A percentile compares a stretch with the other conserved stretches of the same genome.
Evolutionary conservation across 441 rosid genomes (phyloP).

Genomic region (Viola pubescens): DNA sequence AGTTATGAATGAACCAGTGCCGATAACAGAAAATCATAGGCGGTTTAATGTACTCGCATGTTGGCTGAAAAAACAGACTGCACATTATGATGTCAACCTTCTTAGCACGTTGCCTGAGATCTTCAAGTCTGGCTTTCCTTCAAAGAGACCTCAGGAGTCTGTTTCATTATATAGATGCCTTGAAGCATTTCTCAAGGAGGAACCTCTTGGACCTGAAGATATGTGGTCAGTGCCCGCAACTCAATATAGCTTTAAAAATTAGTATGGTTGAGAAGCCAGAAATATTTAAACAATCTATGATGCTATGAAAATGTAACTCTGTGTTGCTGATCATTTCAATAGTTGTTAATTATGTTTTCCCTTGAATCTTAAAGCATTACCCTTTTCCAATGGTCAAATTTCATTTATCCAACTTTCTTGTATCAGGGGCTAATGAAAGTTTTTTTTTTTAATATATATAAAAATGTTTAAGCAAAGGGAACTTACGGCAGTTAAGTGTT

Average conservation of each 20-base stretch:
- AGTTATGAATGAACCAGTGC: conserved; percentile 32
- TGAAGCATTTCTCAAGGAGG: conserved; percentile 64
- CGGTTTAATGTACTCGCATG: conserved; percentile 33
- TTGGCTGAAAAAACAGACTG: conserved; percentile 43
- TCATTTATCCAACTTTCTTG: not conserved
- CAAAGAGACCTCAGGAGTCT: conserved; percentile 44
- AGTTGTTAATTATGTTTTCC: not conserved
- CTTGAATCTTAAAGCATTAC: not conserved
- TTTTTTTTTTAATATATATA: no score
- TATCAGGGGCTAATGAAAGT: not conserved
- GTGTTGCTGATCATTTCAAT: not conserved
- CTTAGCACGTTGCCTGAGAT: conserved; percentile 46
- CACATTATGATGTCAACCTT: conserved; percentile 32
- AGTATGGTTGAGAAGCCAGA: no score
- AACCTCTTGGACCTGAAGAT: conserved; percentile 77
- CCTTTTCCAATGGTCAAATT: no score
- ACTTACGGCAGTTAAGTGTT: no score
- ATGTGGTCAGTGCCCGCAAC: conserved; percentile 45
- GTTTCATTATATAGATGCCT: conserved; percentile 58
- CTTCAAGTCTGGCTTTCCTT: conserved; percentile 34
- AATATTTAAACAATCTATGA: no score
- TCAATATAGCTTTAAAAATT: not conserved
- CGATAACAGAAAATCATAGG: conserved; percentile 20
- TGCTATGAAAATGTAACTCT: not conserved
- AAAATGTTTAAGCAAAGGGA: no score